Evolutionary conservation across 2,329 filamentous ascomycete genomes (phyloP), one percentile per base, ranked within the genome.

Genomic region (Diaporthe destruens): DNA sequence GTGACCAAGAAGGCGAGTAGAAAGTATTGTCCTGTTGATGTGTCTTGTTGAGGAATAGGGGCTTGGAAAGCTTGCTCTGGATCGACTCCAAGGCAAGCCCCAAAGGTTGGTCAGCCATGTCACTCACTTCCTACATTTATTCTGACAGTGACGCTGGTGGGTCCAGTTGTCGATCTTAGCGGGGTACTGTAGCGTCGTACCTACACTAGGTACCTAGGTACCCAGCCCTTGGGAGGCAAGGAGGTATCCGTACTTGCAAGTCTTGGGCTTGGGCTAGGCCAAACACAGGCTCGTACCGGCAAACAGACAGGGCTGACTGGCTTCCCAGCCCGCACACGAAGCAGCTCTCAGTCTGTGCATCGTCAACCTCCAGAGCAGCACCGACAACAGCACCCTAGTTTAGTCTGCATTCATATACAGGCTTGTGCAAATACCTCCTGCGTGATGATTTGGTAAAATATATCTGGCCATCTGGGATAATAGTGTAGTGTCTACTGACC

Each of bases 21-120:
- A n/a, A 49, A 29, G 29, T 66, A 11, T 9, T 16, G 14, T 39
- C 47, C n/a, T 36, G 61, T 36, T 53, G 47, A n/a, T 53, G n/a
- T 53, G 29, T 39, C 32, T 25, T 32, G n/a, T 1, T 25, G 61
- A 66, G 61, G 61, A 39, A 53, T 20, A 18, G 9, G n/a, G 36
- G 39, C 32, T 53, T 5, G 61, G 47, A 25, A n/a, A 29, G 47
- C 47, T 53, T 53, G 47, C n/a, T n/a, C 53, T 66, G 11, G 44
- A 65, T 53, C 61, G 29, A 16, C 61, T 36, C 32, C 11, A 16
- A 29, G 29, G 29, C 29, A 29, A 29, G 29, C 2, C 61, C 25
- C 32, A 6, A 16, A 39, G 44, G 61, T 66, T 66, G 61, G 61
- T 53, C 61, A 66, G 61, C 61, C 44, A 66, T 66, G 61, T 66